Conservation (phyloP, 176 grass and related monocot species). For the Raddia guianensis region DNA sequence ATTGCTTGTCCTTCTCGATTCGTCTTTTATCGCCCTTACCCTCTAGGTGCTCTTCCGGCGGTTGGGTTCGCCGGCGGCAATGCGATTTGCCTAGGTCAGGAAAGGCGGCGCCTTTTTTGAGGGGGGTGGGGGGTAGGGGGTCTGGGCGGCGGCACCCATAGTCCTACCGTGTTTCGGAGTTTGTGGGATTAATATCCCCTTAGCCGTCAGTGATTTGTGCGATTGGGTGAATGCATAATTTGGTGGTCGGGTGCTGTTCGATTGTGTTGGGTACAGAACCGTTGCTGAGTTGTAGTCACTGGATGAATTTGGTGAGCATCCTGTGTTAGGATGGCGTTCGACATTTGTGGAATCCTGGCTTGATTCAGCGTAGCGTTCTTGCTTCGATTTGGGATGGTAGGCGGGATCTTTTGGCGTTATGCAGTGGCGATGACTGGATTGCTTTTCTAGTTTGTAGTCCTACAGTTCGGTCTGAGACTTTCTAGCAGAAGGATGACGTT, state of each 20-base stretch:
- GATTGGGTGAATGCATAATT: constrained; percentile 12
- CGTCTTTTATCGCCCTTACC: background rate
- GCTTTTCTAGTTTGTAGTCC: background rate
- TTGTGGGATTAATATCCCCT: background rate
- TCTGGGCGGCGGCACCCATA: background rate
- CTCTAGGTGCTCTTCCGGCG: background rate
- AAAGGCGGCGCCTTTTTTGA: background rate
- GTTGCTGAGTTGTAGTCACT: background rate
- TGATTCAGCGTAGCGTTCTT: background rate
- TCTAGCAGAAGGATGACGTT: constrained; percentile 1
- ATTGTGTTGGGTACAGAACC: constrained; percentile 1
- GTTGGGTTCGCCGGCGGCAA: background rate
- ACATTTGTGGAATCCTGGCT: background rate
- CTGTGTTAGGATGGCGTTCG: too few species aligned
- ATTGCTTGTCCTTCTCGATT: constrained; percentile 8
- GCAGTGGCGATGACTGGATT: background rate
- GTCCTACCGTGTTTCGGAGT: background rate
- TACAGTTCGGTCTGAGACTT: background rate
- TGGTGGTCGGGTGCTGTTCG: background rate
- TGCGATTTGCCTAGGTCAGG: background rate
- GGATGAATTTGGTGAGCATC: background rate
- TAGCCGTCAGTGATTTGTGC: background rate
- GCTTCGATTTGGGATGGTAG: constrained; percentile 4
- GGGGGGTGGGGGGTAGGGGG: background rate
- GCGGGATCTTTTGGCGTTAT: background rate